Evolutionary conservation across 495 filamentous ascomycete species (phyloP).

Genomic region (Tuber calosporum): DNA sequence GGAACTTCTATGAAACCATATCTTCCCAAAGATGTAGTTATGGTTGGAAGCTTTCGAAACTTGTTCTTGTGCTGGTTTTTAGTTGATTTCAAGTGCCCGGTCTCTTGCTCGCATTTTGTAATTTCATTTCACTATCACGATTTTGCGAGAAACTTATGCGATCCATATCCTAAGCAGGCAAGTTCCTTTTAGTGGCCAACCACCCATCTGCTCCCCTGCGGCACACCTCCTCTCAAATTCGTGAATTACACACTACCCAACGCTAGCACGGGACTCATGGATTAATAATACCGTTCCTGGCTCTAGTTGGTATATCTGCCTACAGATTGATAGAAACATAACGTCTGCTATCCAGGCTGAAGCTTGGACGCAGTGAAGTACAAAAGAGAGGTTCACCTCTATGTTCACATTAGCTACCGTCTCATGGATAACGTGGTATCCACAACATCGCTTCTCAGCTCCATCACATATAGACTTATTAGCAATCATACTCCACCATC

Average conservation of each 20-base stretch:
- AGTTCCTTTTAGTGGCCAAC: slow-evolving; percentile 38
- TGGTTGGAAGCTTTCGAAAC: no score
- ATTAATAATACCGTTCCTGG: neutral
- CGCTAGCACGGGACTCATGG: neutral
- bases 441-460: neutral
- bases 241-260: slow-evolving; percentile 30
- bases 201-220: slow-evolving; percentile 27
- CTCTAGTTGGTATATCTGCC: neutral
- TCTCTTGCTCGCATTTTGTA: slow-evolving; percentile 39
- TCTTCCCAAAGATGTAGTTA: no score
- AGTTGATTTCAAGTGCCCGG: no score
- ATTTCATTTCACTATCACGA: slow-evolving; percentile 37
- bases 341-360: neutral
- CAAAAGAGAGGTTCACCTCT: neutral
- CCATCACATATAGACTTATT: neutral
- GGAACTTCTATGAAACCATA: no score
- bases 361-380: neutral
- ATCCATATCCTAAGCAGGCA: slow-evolving; percentile 37
- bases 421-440: neutral
- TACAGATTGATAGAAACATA: neutral
- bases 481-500: neutral
- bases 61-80: no score
- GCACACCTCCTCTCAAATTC: slow-evolving; percentile 31
- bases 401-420: neutral
- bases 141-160: slow-evolving; percentile 27